phyloP scores from a whole-genome alignment of 2,329 filamentous ascomycete genomes.

The Cladobotryum mycophilum region DNA sequence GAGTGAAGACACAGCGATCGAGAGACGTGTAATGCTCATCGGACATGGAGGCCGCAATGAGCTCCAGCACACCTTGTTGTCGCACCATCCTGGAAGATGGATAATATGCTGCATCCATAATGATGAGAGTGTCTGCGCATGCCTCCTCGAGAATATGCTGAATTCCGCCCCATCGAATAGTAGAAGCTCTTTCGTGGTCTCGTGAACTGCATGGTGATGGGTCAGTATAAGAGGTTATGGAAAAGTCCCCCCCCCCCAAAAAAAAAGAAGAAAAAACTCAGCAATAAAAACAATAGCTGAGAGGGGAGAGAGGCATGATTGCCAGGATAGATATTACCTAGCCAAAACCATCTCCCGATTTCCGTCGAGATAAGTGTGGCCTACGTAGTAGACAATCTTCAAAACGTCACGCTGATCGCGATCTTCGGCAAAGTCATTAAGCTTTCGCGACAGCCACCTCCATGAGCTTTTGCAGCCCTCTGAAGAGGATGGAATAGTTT shows the following conservation, averaged over 20 bases:
- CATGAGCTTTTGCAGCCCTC: slow-evolving; percentile 44
- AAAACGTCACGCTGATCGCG: slow-evolving; percentile 49
- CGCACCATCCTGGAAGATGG: slow-evolving; percentile 47
- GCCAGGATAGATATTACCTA: slow-evolving; percentile 33
- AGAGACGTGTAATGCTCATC: slow-evolving; percentile 44
- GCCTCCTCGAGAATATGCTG: slow-evolving; percentile 52
- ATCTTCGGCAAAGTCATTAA: slow-evolving; percentile 48
- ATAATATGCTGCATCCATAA: slow-evolving; percentile 55
- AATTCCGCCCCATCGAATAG: slow-evolving; percentile 50
- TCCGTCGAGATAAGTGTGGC: slow-evolving; percentile 47
- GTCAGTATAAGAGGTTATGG: neutral
- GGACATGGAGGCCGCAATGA: slow-evolving; percentile 49
- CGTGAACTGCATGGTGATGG: slow-evolving; percentile 35
- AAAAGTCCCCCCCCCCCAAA: too few relatives aligned
- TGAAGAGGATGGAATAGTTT: slow-evolving; percentile 43
- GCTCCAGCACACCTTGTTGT: slow-evolving; percentile 48
- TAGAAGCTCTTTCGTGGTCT: slow-evolving; percentile 37
- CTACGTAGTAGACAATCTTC: slow-evolving; percentile 54
- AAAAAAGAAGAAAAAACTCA: neutral
- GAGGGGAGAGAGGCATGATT: slow-evolving; percentile 9
- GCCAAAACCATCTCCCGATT: slow-evolving; percentile 53
- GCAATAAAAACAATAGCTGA: neutral
- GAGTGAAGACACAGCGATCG: slow-evolving; percentile 47
- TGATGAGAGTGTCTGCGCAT: slow-evolving; percentile 47
- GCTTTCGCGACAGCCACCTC: slow-evolving; percentile 46